phyloP scores from a whole-genome alignment of 2,329 filamentous ascomycete species.

The Saccharata proteae region DNA sequence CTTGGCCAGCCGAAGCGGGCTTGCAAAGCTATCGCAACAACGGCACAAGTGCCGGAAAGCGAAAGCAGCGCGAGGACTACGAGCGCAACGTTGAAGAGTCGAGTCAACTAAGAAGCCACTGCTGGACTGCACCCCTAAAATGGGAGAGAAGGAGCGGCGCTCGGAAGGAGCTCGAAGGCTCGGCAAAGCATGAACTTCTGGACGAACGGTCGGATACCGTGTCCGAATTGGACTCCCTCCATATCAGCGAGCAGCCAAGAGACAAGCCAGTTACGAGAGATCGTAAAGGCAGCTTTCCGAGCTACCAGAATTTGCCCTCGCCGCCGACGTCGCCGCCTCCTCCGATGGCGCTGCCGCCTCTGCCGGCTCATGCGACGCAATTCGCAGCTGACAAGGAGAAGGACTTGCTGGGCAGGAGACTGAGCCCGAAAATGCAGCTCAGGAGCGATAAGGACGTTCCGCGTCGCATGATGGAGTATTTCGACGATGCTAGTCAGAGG shows the following conservation, averaged over 20 bases:
- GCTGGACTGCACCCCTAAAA: constrained; percentile 23
- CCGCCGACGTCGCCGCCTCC: too few relatives aligned
- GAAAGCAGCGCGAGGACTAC: constrained; percentile 14
- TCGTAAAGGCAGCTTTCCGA: not conserved
- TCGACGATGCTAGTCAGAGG: too few relatives aligned
- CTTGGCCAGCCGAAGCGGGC: constrained; percentile 23
- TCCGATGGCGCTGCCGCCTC: too few relatives aligned
- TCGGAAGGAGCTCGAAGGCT: not conserved
- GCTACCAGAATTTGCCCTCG: too few relatives aligned
- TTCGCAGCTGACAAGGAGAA: constrained; percentile 2
- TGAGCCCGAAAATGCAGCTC: constrained; percentile 1
- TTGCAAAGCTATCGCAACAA: not conserved
- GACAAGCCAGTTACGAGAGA: too few relatives aligned
- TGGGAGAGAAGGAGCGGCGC: constrained; percentile 2
- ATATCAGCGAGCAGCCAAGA: too few relatives aligned
- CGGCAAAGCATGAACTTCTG: not conserved
- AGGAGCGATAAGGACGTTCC: constrained; percentile 5
- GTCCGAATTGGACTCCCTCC: constrained; percentile 1
- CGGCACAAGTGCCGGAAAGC: constrained; percentile 1
- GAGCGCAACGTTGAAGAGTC: constrained; percentile 15
- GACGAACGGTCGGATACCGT: not conserved
- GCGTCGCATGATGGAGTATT: constrained; percentile 6
- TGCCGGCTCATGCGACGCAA: too few relatives aligned
- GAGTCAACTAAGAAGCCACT: constrained; percentile 21
- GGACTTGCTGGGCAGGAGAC: not conserved